Percentiles rank a stretch among this genome's conserved stretches.
phyloP scores from a whole-genome alignment of 2,329 filamentous ascomycete genomes.

The Bipolaris bicolor region DNA sequence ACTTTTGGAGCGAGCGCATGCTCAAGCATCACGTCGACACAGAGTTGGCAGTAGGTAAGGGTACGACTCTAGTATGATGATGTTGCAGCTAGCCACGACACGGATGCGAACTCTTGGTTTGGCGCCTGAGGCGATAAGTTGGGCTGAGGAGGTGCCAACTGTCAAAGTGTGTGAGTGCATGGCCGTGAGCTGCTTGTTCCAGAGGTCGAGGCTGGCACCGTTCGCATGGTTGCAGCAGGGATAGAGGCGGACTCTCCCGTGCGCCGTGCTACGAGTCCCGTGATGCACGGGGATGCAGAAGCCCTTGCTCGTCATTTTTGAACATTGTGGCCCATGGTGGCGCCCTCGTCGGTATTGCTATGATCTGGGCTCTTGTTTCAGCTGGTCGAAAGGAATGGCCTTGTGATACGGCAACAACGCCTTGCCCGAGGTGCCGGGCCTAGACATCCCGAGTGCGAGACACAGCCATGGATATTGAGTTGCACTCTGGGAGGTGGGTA shows the following conservation, averaged over 20 bases:
- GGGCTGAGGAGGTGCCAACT: constrained; percentile 21
- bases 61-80: constrained; percentile 4
- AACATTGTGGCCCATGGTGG: constrained; percentile 24
- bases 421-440: constrained; percentile 32
- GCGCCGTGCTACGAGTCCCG: constrained; percentile 34
- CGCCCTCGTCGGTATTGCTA: constrained; percentile 22
- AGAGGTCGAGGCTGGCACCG: constrained; percentile 37
- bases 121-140: constrained; percentile 42
- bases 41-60: constrained; percentile 14
- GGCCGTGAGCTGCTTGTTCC: constrained; percentile 19
- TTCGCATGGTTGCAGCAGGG: constrained; percentile 44
- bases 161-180: constrained; percentile 37
- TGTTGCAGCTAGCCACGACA: constrained; percentile 25
- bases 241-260: constrained; percentile 30
- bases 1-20: constrained; percentile 39
- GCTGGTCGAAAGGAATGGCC: constrained; percentile 29
- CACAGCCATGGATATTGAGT: constrained; percentile 26
- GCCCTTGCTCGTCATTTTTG: constrained; percentile 6
- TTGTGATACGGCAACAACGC: constrained; percentile 34
- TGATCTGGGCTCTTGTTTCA: constrained; percentile 38
- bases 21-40: constrained; percentile 18
- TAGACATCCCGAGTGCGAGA: constrained; percentile 29
- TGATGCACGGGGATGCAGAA: constrained; percentile 24
- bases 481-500: constrained; percentile 19
- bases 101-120: constrained; percentile 46